These are phyloP conservation scores for Claviceps africana DNA, from an alignment of 2,329 filamentous ascomycete species.

Conservation along the genomic window DNA sequence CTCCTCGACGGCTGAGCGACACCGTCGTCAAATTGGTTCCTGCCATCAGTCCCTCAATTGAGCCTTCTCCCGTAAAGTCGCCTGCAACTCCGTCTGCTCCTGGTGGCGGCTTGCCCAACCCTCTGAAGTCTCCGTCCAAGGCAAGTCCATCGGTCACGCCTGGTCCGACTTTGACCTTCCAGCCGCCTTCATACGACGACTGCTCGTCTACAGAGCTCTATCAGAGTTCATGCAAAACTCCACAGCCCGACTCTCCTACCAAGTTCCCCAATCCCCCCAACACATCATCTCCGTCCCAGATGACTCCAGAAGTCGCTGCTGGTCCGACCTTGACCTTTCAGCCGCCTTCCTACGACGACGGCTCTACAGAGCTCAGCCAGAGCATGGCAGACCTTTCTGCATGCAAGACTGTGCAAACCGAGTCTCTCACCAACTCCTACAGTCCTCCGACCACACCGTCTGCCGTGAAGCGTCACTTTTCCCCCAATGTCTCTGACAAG, in stretches of 20 bases:
- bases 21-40: conserved; percentile 18
- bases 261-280: neutral
- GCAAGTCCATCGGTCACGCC: neutral
- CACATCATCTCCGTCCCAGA: neutral
- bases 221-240: neutral
- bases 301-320: neutral
- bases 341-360: neutral
- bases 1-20: conserved; percentile 14
- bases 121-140: neutral
- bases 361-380: neutral
- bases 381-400: neutral
- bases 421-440: neutral
- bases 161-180: neutral
- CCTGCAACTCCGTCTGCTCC: conserved; percentile 15
- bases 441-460: neutral
- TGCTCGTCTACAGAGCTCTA: neutral
- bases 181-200: neutral
- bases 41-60: conserved; percentile 9
- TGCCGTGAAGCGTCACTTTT: neutral
- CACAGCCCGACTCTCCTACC: neutral
- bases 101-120: neutral
- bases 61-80: conserved; percentile 19
- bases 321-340: neutral
- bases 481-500: neutral
- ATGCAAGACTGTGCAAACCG: neutral